Conservation (phyloP, 2,329 filamentous ascomycete genomes). For the Pseudophaeomoniella oleicola region DNA sequence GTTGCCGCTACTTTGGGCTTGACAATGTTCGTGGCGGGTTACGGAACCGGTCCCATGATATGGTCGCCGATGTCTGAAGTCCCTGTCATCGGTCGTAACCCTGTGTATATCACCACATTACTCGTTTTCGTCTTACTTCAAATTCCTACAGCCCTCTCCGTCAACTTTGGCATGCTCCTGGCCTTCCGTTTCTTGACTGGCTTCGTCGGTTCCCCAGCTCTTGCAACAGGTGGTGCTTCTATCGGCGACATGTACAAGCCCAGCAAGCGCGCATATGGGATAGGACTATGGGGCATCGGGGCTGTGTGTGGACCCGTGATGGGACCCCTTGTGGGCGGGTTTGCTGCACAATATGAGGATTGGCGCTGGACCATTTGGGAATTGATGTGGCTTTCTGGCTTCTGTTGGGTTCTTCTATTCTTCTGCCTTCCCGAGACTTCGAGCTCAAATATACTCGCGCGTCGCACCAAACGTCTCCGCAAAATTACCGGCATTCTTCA, state of each 20-base stretch:
- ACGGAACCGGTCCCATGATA: constrained; percentile 32
- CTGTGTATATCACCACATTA: constrained; percentile 34
- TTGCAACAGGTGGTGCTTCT: constrained; percentile 31
- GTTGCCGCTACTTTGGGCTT: constrained; percentile 34
- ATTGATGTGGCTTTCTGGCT: constrained; percentile 24
- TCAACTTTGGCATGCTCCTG: constrained; percentile 37
- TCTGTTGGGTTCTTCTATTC: constrained; percentile 20
- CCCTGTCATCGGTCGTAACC: constrained; percentile 33
- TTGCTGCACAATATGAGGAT: constrained; percentile 21
- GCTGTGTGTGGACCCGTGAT: constrained; percentile 27
- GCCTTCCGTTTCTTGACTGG: constrained; percentile 38
- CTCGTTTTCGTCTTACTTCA: constrained; percentile 35
- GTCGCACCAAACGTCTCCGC: constrained; percentile 24
- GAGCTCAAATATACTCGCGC: constrained; percentile 24
- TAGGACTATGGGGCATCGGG: constrained; percentile 25
- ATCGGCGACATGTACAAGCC: constrained; percentile 28
- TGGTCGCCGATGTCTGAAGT: constrained; percentile 33
- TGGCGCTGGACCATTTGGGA: constrained; percentile 29
- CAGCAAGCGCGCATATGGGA: constrained; percentile 21
- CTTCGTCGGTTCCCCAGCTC: constrained; percentile 31
- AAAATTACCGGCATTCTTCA: constrained; percentile 23
- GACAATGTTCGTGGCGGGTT: constrained; percentile 29
- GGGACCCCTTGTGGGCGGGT: constrained; percentile 28
- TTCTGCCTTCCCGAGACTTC: constrained; percentile 18
- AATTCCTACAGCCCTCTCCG: constrained; percentile 30